phyloP scores from a whole-genome alignment of 116 monocot species.

The Zostera marina region DNA sequence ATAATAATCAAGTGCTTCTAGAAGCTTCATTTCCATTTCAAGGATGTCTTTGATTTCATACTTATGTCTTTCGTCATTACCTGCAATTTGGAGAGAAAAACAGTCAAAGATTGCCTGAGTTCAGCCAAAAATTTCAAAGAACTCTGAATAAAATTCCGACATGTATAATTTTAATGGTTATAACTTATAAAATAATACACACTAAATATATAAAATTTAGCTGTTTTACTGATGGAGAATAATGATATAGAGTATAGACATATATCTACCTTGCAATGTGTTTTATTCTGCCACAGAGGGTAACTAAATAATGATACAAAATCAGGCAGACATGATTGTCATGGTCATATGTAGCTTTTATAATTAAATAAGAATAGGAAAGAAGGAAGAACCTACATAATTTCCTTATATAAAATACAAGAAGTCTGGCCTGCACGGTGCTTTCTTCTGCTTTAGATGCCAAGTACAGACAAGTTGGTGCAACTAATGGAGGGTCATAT shows the following conservation, averaged over 20 bases:
- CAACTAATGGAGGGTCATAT: slow-evolving; percentile 93
- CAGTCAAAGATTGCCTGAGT: neutral
- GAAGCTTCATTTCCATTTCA: slow-evolving; percentile 99
- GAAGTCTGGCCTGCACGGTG: slow-evolving; percentile 91
- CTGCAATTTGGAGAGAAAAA: slow-evolving; percentile 17
- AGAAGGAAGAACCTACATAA: slow-evolving; percentile 36
- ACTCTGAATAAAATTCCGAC: no score
- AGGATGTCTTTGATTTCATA: slow-evolving; percentile 98
- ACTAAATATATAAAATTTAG: no score
- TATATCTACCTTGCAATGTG: no score
- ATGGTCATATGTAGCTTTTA: neutral
- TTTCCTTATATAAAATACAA: slow-evolving; percentile 92
- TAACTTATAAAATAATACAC: no score
- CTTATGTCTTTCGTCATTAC: slow-evolving; percentile 63
- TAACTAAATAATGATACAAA: neutral
- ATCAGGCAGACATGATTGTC: neutral
- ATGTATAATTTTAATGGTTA: no score
- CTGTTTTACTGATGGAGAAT: no score
- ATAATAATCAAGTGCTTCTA: slow-evolving; percentile 99
- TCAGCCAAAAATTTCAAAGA: neutral
- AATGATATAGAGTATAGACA: no score
- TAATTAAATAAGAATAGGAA: neutral
- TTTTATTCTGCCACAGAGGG: no score
- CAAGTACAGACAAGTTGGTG: slow-evolving; percentile 90
- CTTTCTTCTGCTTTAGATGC: slow-evolving; percentile 98